Evolutionary conservation across 495 filamentous ascomycete species (phyloP), one percentile per base, ranked within the genome.

Genomic region (Oidiodendron maius): DNA sequence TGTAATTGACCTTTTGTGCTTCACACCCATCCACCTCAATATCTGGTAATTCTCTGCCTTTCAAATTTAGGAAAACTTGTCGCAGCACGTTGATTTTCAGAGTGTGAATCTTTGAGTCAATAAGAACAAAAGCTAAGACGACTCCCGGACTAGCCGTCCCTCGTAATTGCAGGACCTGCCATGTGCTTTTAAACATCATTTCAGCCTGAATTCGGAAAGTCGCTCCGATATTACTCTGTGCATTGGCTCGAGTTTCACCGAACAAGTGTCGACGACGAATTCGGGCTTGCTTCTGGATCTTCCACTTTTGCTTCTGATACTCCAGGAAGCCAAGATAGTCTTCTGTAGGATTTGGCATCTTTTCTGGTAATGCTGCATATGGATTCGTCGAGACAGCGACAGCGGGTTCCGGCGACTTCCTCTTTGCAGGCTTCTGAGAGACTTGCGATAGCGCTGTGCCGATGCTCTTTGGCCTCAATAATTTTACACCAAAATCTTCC

Each of bases 241-340:
- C 71, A 52, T 78, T 82, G 10, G 75, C 76, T 39, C 86, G 83
- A 15, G 69, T 66, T 53, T 99, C 91, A 25, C 93, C 93, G 58
- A 97, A 99, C 3, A 97, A 72, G 60, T 99, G 93, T 35, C 91
- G 79, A 38, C 93, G 78, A 10, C 93, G 84, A 57, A 84, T 76
- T 34, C 91, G 79, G 34, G 93, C 91, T 64, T 95, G 87, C 59
- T 88, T 94, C 63, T 99, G 93, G 22, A 99, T 86, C 67, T 89
- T 96, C 93, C 93, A 99, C 63, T 99, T 99, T 67, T 89, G 80
- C 66, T 99, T 99, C 61, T 99, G 93, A 59, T 99, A 99, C 61
- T 84, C 76, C 39, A 99, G 67, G 71, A 95, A 99, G 0, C 80
- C 89, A 18, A 76, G 67, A 50, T 99, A 99, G 65, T 99, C 88